A percentile compares a stretch with the other conserved stretches of the same genome.
phyloP scores from a whole-genome alignment of 2,329 filamentous ascomycete genomes.

The Microascus cirrosus region DNA sequence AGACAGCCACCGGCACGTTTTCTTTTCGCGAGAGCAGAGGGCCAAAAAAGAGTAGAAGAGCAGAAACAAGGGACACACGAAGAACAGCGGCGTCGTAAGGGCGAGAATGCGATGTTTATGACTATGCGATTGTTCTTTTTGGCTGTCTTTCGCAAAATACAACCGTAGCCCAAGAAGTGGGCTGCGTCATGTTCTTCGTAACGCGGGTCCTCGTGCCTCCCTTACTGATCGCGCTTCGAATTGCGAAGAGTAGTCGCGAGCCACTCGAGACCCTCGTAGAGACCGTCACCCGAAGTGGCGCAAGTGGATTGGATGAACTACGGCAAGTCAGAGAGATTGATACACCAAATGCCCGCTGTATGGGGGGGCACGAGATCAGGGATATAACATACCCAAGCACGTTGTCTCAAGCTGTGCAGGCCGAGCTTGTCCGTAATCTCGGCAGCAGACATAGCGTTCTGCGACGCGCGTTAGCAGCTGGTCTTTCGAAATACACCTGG shows the following conservation, averaged over 20 bases:
- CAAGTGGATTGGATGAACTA: constrained; percentile 99
- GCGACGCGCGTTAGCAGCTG: constrained; percentile 7
- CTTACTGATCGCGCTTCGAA: constrained; percentile 21
- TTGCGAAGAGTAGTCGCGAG: constrained; percentile 75
- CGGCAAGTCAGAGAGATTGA: constrained; percentile 7
- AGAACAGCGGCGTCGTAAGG: constrained; percentile 10
- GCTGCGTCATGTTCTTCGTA: constrained; percentile 6
- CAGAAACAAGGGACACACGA: constrained; percentile 7
- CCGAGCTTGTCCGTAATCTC: constrained; percentile 99
- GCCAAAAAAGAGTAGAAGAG: constrained; percentile 16
- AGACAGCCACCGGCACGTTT: not conserved
- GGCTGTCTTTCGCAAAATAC: constrained; percentile 42
- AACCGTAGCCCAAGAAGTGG: constrained; percentile 34
- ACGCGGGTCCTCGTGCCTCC: constrained; percentile 6
- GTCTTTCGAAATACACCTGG: not conserved
- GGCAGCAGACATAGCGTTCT: constrained; percentile 99
- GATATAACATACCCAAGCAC: constrained; percentile 79
- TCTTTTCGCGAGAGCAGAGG: constrained; percentile 1
- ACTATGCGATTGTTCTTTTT: constrained; percentile 45
- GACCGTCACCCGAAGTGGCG: constrained; percentile 96
- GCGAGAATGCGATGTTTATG: constrained; percentile 27
- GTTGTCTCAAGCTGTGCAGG: constrained; percentile 96
- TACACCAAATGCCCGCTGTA: not conserved
- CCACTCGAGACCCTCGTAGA: constrained; percentile 98
- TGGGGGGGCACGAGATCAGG: not conserved